Base-by-base conservation (phyloP, 2,329 filamentous ascomycete genomes). In the Massarina eburnea region DNA sequence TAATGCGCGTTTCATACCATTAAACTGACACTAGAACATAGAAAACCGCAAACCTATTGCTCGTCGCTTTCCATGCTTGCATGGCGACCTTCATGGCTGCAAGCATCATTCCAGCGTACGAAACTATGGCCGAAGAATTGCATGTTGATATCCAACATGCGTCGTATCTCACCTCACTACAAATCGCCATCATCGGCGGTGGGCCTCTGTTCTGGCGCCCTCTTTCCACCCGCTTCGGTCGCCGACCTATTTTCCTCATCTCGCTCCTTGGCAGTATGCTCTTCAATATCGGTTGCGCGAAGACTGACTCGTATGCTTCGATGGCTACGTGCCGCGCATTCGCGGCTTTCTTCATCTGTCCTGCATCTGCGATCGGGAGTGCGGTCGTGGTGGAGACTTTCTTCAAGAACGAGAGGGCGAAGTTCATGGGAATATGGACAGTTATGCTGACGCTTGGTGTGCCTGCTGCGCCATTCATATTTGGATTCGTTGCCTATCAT, bases 351-450 rank as follows among this genome's bases (percentile, higher is more conserved):
- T 82, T 81, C 61, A 81, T 82, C 51, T 75, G 71, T 14, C 80
- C 80, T 5, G 75, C 80, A 0, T 71, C 69, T 12, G 74, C 76
- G 0, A 79, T 82, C 39, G 80, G 80, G 19, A 81, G 77, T 57
- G 80, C 73, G 1, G 78, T 83, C 8, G 80, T 83, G 3, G 75
- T 77, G 14, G 80, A 83, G 55, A 80, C 76, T 1, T 82, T 80
- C 48, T 83, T 82, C 64, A 78, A 76, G 56, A 74, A 74, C 22
- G 76, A 82, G 37, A 67, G 80, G 18, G 80, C 72, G 4, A 72
- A 70, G 39, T 80, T 77, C 39, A 81, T 82, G 75, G 80, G 80
- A 21, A 67, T 81, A n/a, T 81, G 80, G 80, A 81, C 79, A 1
- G 53, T 73, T 21, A 68, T 80, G 61, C 62, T 80, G 12, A 80